Evolutionary conservation across 2,329 filamentous ascomycete genomes (phyloP).

Genomic region (Colletotrichum sp.): DNA sequence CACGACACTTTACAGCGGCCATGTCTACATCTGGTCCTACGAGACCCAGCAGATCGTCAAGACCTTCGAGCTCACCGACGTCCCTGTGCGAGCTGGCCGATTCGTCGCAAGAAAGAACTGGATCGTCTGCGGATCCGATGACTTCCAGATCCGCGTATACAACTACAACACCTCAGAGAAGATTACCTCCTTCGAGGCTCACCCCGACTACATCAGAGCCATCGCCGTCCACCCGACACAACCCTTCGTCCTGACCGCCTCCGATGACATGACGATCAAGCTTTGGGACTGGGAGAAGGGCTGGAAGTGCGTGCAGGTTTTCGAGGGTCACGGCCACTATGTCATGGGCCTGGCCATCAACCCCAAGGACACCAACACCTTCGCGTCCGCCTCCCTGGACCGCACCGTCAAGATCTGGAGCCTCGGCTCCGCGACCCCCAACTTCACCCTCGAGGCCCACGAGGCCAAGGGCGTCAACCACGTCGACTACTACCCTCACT

Average conservation of each 20-base stretch:
- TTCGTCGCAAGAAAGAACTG: conserved; percentile 99
- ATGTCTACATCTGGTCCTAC: conserved; percentile 99
- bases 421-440: conserved; percentile 88
- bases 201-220: conserved; percentile 97
- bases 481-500: conserved; percentile 85
- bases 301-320: conserved; percentile 97
- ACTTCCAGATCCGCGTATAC: conserved; percentile 81
- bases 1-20: conserved; percentile 91
- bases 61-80: conserved; percentile 98
- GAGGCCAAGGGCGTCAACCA: conserved; percentile 98
- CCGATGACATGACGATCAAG: conserved; percentile 98
- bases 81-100: conserved; percentile 93
- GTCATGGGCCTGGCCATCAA: conserved; percentile 98
- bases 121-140: conserved; percentile 95
- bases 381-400: conserved; percentile 94
- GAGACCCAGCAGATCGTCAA: conserved; percentile 97
- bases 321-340: conserved; percentile 95
- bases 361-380: conserved; percentile 92
- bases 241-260: conserved; percentile 93
- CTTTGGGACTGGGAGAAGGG: conserved; percentile 99
- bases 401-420: conserved; percentile 98
- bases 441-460: conserved; percentile 96
- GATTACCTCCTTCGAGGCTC: conserved; percentile 95
- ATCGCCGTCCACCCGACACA: conserved; percentile 96
- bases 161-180: conserved; percentile 99